Evolutionary conservation across 1,284 basidiomycete genomes (phyloP).

Genomic region (Ustilago sp.): DNA sequence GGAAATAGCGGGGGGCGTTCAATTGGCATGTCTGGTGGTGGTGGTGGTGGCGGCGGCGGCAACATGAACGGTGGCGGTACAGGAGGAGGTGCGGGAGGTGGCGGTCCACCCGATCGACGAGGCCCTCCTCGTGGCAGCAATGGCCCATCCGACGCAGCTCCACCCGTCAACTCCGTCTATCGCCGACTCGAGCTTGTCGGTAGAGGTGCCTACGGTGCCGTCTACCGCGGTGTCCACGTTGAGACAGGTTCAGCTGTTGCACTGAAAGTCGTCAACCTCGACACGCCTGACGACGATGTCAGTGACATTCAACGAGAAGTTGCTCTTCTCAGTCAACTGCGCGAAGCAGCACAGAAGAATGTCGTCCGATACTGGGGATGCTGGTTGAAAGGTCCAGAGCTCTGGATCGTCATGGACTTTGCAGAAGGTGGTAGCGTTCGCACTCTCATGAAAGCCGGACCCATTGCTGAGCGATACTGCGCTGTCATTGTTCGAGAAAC

Average conservation of each 20-base stretch:
- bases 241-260: constrained; percentile 87
- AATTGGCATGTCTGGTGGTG: constrained; percentile 20
- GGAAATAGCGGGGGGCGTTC: constrained; percentile 20
- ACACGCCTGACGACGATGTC: constrained; percentile 91
- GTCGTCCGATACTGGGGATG: constrained; percentile 97
- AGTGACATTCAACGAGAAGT: constrained; percentile 97
- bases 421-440: constrained; percentile 95
- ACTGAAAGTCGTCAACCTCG: constrained; percentile 97
- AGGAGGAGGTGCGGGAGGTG: constrained; percentile 38
- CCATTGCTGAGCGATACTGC: constrained; percentile 87
- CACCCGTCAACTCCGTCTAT: constrained; percentile 54
- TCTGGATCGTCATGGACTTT: constrained; percentile 99
- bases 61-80: constrained; percentile 21
- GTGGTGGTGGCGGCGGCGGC: constrained; percentile 10
- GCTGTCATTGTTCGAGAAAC: constrained; percentile 90
- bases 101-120: constrained; percentile 40
- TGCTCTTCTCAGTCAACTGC: constrained; percentile 86
- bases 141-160: constrained; percentile 16
- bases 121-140: constrained; percentile 26
- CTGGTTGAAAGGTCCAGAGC: constrained; percentile 89
- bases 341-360: constrained; percentile 81
- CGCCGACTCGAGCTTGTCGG: constrained; percentile 65
- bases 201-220: constrained; percentile 67
- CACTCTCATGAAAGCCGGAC: constrained; percentile 82
- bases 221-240: constrained; percentile 75